Conservation (phyloP, 306 rosid species). For the Dryas drummondii region DNA sequence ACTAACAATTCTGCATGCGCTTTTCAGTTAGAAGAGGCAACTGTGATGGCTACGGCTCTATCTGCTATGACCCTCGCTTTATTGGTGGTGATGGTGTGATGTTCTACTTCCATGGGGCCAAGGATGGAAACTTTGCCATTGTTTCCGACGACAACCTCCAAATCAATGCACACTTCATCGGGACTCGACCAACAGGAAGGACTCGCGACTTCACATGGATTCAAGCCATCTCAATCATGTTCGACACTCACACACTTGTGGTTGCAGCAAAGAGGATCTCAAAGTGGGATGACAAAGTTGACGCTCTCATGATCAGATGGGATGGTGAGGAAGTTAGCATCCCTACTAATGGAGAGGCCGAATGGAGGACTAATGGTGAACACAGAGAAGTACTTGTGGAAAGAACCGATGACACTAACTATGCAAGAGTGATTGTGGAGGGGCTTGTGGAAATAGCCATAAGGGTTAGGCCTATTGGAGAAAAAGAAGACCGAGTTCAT, state of each 20-base stretch:
- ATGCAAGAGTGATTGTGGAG: conserved; percentile 48
- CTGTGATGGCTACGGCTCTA: conserved; percentile 64
- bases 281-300: conserved; percentile 51
- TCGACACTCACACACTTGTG: conserved; percentile 60
- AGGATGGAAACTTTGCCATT: conserved; percentile 62
- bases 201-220: conserved; percentile 82
- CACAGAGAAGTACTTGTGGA: conserved; percentile 57
- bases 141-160: conserved; percentile 62
- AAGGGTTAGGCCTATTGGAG: conserved; percentile 54
- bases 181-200: conserved; percentile 66
- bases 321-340: conserved; percentile 37
- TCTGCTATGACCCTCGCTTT: conserved; percentile 76
- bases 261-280: conserved; percentile 60
- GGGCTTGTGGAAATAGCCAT: conserved; percentile 56
- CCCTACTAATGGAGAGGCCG: conserved; percentile 49
- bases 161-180: conserved; percentile 69
- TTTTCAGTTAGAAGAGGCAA: conserved; percentile 54
- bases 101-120: conserved; percentile 79
- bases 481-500: conserved; percentile 59
- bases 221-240: conserved; percentile 63
- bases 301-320: conserved; percentile 54
- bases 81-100: conserved; percentile 81
- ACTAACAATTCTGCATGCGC: no score
- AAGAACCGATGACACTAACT: conserved; percentile 61
- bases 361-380: conserved; percentile 48